Evolutionary conservation across 2,329 filamentous ascomycete species (phyloP).

Genomic region (Rhinocladiella similis): DNA sequence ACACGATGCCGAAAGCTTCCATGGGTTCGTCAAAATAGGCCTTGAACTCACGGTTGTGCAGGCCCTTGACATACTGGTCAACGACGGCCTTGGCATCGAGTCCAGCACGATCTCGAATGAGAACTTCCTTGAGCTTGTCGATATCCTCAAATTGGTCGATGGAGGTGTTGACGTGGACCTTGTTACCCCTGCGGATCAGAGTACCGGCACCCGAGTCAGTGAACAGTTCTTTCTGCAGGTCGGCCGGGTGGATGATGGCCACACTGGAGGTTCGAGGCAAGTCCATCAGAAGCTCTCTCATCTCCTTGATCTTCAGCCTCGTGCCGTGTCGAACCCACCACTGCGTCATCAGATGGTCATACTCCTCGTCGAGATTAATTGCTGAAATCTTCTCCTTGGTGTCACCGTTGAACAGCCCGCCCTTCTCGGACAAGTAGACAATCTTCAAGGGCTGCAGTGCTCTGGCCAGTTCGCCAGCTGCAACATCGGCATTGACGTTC

Average conservation of each 20-base stretch:
- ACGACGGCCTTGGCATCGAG: constrained; percentile 81
- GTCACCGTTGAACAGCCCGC: constrained; percentile 89
- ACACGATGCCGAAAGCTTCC: constrained; percentile 86
- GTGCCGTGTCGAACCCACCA: constrained; percentile 95
- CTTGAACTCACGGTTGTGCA: constrained; percentile 78
- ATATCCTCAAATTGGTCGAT: constrained; percentile 75
- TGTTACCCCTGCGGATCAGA: constrained; percentile 86
- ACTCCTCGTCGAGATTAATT: constrained; percentile 97
- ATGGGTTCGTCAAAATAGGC: constrained; percentile 93
- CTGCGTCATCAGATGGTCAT: constrained; percentile 86
- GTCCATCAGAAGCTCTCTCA: constrained; percentile 86
- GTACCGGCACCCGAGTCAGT: constrained; percentile 95
- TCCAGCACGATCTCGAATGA: constrained; percentile 78
- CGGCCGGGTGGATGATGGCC: constrained; percentile 94
- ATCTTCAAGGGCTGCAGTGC: constrained; percentile 93
- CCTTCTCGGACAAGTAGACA: constrained; percentile 98
- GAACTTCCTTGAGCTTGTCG: constrained; percentile 74
- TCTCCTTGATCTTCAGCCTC: constrained; percentile 94
- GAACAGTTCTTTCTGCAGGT: constrained; percentile 94
- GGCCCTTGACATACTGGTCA: constrained; percentile 78
- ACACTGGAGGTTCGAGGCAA: constrained; percentile 91
- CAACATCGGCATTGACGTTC: constrained; percentile 97
- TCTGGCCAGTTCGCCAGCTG: constrained; percentile 87
- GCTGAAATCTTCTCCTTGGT: constrained; percentile 93
- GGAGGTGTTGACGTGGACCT: constrained; percentile 72